Conservation (phyloP, 1,139 yeast species). For the Suhomyces ambrosiae region DNA sequence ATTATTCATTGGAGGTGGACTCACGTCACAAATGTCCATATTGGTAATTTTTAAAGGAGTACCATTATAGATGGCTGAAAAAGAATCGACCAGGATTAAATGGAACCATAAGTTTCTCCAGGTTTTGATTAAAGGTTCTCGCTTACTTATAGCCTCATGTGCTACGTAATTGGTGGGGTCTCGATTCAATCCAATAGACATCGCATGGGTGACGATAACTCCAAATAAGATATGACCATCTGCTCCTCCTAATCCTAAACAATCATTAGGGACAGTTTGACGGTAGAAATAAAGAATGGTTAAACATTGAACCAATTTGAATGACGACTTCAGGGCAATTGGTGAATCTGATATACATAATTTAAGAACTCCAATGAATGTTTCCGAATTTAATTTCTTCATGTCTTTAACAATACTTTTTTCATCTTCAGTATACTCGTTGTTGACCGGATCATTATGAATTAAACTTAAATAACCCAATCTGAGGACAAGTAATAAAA, state of each 20-base stretch:
- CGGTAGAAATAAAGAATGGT: conserved; percentile 39
- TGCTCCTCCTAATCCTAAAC: conserved; percentile 47
- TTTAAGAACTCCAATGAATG: conserved; percentile 28
- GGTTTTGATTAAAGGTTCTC: conserved; percentile 28
- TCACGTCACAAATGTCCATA: conserved; percentile 38
- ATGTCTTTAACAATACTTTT: conserved; percentile 28
- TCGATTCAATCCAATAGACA: conserved; percentile 46
- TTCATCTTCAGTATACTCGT: conserved; percentile 34
- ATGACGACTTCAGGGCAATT: conserved; percentile 32
- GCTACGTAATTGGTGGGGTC: conserved; percentile 41
- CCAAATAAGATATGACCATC: conserved; percentile 46
- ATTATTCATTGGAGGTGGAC: conserved; percentile 24
- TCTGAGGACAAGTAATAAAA: conserved; percentile 34
- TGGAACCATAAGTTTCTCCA: conserved; percentile 48
- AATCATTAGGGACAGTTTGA: conserved; percentile 44
- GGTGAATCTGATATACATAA: conserved; percentile 37
- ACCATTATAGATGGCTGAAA: conserved; percentile 39
- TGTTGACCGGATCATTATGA: conserved; percentile 37
- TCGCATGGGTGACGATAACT: conserved; percentile 40
- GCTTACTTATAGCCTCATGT: conserved; percentile 34
- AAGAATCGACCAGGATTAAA: conserved; percentile 35
- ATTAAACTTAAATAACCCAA: conserved; percentile 45
- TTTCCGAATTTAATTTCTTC: conserved; percentile 26
- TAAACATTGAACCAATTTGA: conserved; percentile 47
- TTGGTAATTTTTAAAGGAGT: conserved; percentile 30